Base-by-base conservation (phyloP, 1,284 basidiomycete species). In the Meripilus lineatus region DNA sequence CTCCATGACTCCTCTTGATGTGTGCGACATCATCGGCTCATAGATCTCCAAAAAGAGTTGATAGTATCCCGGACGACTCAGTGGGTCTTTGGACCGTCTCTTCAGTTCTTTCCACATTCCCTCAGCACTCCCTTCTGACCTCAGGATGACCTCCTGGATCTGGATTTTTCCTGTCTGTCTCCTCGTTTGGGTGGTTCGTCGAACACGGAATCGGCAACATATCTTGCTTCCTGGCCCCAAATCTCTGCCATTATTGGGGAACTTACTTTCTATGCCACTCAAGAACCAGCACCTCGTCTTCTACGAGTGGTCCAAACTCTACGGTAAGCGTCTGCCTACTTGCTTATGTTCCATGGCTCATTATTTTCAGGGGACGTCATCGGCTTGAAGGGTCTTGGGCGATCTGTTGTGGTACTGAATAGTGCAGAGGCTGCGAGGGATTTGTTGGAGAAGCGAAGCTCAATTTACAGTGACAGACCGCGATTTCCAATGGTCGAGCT, bases 361-460 rank as follows among this genome's bases (percentile, higher is more conserved):
- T 18, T 22, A 14, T 28, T 18, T 4, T 33, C 34, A 58, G 55
- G 55, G 2, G 50, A 55, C 24, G 41, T 58, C 13, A 33, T 58
- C 3, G 40, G 52, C 37, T 32, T 55, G 20, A 42, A 39, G 7
- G 30, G 50, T 1, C 32, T 56, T 11, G 51, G 56, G 1, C 38
- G 39, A 6, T 38, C 48, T 7, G 42, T 49, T 8, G 34, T 48
- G 15, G 32, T 48, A 14, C 38, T 54, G n/a, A 45, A 46, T 26
- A 45, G 44, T 3, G 32, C 42, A 4, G 48, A 52, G 17, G 44
- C 47, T 2, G 49, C 49, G 25, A 30, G 20, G n/a, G 53, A 54
- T 17, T 41, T 52, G 14, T 51, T 58, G 18, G 53, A 56, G 18
- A 56, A 56, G 42, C 49, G 42, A 2, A 53, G 52, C 6, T 45